phyloP scores from a whole-genome alignment of 1,284 basidiomycete genomes.

The Trichosporon faecale region DNA sequence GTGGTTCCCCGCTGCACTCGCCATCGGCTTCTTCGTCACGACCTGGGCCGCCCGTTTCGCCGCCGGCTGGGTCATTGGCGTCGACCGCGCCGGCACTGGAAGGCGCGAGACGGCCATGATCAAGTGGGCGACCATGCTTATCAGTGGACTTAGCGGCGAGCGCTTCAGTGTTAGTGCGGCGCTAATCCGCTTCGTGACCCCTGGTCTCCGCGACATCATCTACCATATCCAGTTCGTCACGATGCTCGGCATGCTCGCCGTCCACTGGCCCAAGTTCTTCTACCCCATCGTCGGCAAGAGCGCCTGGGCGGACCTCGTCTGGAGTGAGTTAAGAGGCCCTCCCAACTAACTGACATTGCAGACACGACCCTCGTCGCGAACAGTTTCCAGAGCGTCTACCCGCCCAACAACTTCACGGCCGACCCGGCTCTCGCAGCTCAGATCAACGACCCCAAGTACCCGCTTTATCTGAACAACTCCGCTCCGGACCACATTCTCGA shows the following conservation, averaged over 20 bases:
- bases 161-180: constrained; percentile 78
- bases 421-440: constrained; percentile 56
- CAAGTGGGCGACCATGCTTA: constrained; percentile 75
- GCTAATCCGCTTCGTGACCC: constrained; percentile 86
- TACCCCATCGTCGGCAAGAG: constrained; percentile 83
- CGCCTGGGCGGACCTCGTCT: constrained; percentile 80
- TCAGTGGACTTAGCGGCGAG: constrained; percentile 90
- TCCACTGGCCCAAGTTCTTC: constrained; percentile 87
- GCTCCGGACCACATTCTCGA: constrained; percentile 53
- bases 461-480: constrained; percentile 70
- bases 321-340: constrained; percentile 61
- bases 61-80: constrained; percentile 66
- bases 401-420: constrained; percentile 60
- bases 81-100: constrained; percentile 24
- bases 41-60: constrained; percentile 74
- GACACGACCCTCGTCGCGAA: constrained; percentile 66
- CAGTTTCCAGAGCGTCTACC: constrained; percentile 63
- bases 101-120: constrained; percentile 41
- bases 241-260: constrained; percentile 82
- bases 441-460: constrained; percentile 65
- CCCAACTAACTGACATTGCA: constrained; percentile 41
- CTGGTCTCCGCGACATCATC: constrained; percentile 85
- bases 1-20: constrained; percentile 74
- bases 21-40: constrained; percentile 75
- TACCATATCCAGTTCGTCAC: constrained; percentile 78